Evolutionary conservation across 169 alveolate species (phyloP).

Genomic region (Babesia gibsoni): DNA sequence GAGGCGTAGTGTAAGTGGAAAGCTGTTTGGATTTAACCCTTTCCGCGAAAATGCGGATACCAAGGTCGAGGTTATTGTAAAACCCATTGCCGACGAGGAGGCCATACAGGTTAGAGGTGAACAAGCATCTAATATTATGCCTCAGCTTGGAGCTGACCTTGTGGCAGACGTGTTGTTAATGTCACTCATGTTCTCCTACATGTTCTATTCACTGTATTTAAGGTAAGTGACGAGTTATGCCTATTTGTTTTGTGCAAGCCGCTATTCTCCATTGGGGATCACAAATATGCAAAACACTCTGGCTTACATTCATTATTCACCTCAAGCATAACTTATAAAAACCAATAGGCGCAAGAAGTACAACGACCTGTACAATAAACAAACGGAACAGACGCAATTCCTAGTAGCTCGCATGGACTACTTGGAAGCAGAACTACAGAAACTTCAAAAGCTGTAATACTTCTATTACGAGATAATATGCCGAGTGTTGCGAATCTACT

Average conservation of each 20-base stretch:
- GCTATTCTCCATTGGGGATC: neutral
- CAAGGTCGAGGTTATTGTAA: constrained; percentile 54
- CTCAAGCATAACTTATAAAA: neutral
- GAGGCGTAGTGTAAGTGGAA: constrained; percentile 30
- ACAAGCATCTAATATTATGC: neutral
- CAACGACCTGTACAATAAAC: constrained; percentile 23
- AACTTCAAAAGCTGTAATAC: constrained; percentile 28
- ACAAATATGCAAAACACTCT: neutral
- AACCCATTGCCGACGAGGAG: constrained; percentile 53
- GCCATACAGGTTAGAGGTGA: constrained; percentile 37
- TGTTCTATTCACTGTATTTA: constrained; percentile 47
- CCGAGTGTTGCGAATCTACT: neutral
- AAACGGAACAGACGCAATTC: constrained; percentile 32
- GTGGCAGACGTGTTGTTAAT: constrained; percentile 51
- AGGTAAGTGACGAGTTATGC: no score
- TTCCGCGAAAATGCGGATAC: constrained; percentile 43
- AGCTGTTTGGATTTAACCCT: constrained; percentile 23
- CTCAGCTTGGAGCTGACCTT: constrained; percentile 57
- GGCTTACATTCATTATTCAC: neutral
- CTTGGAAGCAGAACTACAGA: constrained; percentile 48
- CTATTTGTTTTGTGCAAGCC: no score
- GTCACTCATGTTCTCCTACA: constrained; percentile 51
- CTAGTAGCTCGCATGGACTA: constrained; percentile 41
- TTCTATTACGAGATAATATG: neutral
- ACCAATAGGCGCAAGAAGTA: constrained; percentile 37